These are phyloP conservation scores for Phaeophleospora eucalypticola DNA, from an alignment of 2,329 filamentous ascomycete genomes.

Conservation along the genomic window DNA sequence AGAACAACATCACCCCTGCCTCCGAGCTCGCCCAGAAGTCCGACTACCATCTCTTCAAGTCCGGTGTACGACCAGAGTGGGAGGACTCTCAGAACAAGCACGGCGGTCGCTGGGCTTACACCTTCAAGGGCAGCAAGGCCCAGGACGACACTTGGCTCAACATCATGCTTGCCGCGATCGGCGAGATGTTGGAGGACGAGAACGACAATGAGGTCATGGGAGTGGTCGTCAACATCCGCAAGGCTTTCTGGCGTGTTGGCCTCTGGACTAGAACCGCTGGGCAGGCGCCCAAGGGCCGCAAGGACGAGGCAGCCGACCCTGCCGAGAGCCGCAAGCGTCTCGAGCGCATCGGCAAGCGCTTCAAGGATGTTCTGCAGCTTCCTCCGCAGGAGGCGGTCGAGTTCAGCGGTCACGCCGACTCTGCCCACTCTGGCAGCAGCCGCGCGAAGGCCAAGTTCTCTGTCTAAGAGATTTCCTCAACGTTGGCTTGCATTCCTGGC, in stretches of 20 bases:
- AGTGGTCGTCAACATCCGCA: slow-evolving; percentile 97
- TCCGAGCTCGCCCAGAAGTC: slow-evolving; percentile 96
- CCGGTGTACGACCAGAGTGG: slow-evolving; percentile 94
- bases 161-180: slow-evolving; percentile 92
- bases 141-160: slow-evolving; percentile 98
- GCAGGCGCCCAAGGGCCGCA: slow-evolving; percentile 72
- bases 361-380: slow-evolving; percentile 88
- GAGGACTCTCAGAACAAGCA: slow-evolving; percentile 98
- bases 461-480: slow-evolving; percentile 52
- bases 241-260: slow-evolving; percentile 95
- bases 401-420: slow-evolving; percentile 95
- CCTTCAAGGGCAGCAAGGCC: slow-evolving; percentile 92
- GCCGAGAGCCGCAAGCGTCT: slow-evolving; percentile 86
- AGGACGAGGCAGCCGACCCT: slow-evolving; percentile 24
- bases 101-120: slow-evolving; percentile 97
- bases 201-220: slow-evolving; percentile 98
- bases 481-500: slow-evolving; percentile 4
- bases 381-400: slow-evolving; percentile 74
- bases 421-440: slow-evolving; percentile 86
- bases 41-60: slow-evolving; percentile 99
- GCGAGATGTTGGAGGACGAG: slow-evolving; percentile 94
- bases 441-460: slow-evolving; percentile 92
- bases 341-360: slow-evolving; percentile 76
- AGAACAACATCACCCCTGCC: slow-evolving; percentile 98
- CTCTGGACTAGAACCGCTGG: slow-evolving; percentile 94